Evolutionary conservation across 768 basidiomycete genomes (phyloP), one percentile per base, ranked within the genome.

Genomic region (Hypsizygus marmoreus): DNA sequence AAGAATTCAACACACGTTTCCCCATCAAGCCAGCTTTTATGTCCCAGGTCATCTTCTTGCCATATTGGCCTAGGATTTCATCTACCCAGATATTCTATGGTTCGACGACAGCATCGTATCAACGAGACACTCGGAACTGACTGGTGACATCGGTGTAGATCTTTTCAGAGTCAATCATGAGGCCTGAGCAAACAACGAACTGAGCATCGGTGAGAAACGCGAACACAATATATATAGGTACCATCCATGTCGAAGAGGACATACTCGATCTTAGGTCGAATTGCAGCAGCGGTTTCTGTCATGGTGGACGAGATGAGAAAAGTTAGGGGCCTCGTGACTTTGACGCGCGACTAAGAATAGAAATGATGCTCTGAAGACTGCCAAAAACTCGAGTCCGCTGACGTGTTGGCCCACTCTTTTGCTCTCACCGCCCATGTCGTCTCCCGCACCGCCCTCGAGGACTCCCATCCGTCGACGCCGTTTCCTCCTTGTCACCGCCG

Each of bases 1-100:
- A 9, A 33, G 31, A 23, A 7, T 37, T 8, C 19, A 29, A 43
- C 72, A 54, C 43, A 89, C 90, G 80, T 72, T 86, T 88, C 43
- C 91, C 91, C 91, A 92, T 93, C 46, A 87, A 79, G 0, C 85
- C 87, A n/a, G 87, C 83, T 60, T 92, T 91, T 46, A 92, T 89
- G 45, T 88, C 84, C 89, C 89, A 91, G 3, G 87, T 88, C 85
- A 93, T 88, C 51, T 79, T 67, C 50, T 81, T 83, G 20, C 88
- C 89, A 57, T 86, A 84, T 9, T 71, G 74, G 13, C 73, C 79
- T 14, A 95, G 79, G 40, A 91, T 84, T 20, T 80, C 74, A 68
- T 92, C 89, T 87, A 42, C 30, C 14, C 35, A 49, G 13, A 22
- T 16, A 24, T 22, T 33, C 37, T 44, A 19, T 20, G 20, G 26